phyloP scores from a whole-genome alignment of 179 eudicot species.

The Amaranthus tricolor region DNA sequence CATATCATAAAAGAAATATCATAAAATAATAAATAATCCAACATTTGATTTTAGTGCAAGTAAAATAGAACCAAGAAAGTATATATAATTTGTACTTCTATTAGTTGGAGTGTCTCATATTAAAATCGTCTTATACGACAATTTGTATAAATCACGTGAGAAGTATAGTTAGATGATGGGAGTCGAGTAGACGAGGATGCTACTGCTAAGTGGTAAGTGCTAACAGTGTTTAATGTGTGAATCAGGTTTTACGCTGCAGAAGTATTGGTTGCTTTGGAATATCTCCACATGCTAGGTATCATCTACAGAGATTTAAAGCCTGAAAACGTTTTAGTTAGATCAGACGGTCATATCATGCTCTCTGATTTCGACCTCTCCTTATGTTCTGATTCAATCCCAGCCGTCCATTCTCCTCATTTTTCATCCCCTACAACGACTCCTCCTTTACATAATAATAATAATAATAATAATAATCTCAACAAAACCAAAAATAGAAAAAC shows the following conservation, averaged over 20 bases:
- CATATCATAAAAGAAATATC: no score
- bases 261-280: slow-evolving; percentile 78
- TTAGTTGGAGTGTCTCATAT: no score
- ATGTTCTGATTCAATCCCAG: slow-evolving; percentile 70
- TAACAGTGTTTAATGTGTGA: background rate
- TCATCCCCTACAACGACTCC: slow-evolving; percentile 21
- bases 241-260: slow-evolving; percentile 90
- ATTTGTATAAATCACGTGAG: no score
- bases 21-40: no score
- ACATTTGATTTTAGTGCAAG: no score
- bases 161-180: no score
- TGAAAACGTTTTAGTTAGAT: slow-evolving; percentile 78
- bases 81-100: no score
- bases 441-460: no score
- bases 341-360: slow-evolving; percentile 96
- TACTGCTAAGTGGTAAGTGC: no score
- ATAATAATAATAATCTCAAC: background rate
- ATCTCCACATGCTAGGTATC: slow-evolving; percentile 89
- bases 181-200: no score
- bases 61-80: no score
- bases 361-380: slow-evolving; percentile 80
- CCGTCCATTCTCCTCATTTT: slow-evolving; percentile 57
- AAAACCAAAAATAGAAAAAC: slow-evolving; percentile 15
- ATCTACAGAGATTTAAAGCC: slow-evolving; percentile 88
- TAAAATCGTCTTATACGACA: no score